Percentiles rank a stretch among this genome's conserved stretches.
These are phyloP conservation scores for Cutaneotrichosporon arboriforme DNA, from an alignment of 1,284 basidiomycete genomes.

Conservation along the genomic window DNA sequence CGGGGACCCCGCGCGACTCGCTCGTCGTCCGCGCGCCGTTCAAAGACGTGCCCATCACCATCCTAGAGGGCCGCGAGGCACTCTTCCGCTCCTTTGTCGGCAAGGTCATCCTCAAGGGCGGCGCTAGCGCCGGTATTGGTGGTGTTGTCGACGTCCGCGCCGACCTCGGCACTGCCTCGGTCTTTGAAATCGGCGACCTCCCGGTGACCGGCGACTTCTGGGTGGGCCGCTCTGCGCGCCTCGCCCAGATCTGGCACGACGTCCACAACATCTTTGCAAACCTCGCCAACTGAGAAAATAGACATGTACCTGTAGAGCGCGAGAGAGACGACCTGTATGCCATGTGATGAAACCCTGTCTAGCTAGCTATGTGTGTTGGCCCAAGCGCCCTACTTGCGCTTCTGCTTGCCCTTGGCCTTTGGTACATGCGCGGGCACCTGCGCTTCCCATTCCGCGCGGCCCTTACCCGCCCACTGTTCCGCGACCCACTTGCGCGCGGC, in stretches of 20 bases:
- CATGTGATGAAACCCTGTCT: too few relatives aligned
- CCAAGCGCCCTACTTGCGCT: conserved; percentile 1
- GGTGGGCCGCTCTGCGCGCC: conserved; percentile 18
- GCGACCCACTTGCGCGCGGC: conserved; percentile 65
- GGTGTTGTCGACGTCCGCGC: conserved; percentile 33
- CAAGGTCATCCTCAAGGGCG: conserved; percentile 47
- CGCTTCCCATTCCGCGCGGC: conserved; percentile 12
- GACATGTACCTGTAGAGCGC: too few relatives aligned
- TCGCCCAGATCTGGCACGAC: neutral
- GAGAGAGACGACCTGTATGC: too few relatives aligned
- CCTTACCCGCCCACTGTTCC: conserved; percentile 30
- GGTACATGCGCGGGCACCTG: conserved; percentile 5
- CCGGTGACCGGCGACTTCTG: conserved; percentile 43
- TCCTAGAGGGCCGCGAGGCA: conserved; percentile 38
- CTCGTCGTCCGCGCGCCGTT: conserved; percentile 42
- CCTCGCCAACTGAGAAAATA: too few relatives aligned
- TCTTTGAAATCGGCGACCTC: conserved; percentile 28
- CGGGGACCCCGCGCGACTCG: conserved; percentile 5
- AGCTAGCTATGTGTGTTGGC: too few relatives aligned
- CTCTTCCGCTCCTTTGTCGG: conserved; percentile 43
- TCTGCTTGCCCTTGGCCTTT: conserved; percentile 15
- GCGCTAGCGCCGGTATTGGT: conserved; percentile 44
- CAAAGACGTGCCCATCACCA: conserved; percentile 36
- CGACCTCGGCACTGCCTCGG: conserved; percentile 29
- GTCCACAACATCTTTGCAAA: too few relatives aligned